These are phyloP conservation scores for Cetradonia linearis DNA, from an alignment of 495 filamentous ascomycete genomes.

Conservation along the genomic window DNA sequence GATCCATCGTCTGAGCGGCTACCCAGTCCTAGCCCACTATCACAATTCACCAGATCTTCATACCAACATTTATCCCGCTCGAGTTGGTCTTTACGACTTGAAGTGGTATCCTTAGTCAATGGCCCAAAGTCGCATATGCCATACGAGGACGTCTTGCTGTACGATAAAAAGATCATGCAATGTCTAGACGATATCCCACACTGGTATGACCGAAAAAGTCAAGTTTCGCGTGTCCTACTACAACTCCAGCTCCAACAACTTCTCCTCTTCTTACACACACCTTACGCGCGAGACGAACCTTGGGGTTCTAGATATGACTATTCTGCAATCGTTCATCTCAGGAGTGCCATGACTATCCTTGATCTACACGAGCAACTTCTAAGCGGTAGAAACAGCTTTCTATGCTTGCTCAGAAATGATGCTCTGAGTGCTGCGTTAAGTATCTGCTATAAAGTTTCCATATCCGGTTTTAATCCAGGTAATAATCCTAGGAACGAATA, in stretches of 20 bases:
- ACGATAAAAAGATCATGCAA: slow-evolving; percentile 26
- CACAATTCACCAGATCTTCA: slow-evolving; percentile 34
- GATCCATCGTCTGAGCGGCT: slow-evolving; percentile 29
- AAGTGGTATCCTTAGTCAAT: slow-evolving; percentile 29
- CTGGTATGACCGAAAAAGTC: slow-evolving; percentile 14
- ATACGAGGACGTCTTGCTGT: slow-evolving; percentile 26
- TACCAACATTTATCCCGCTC: slow-evolving; percentile 29
- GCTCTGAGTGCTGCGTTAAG: slow-evolving; percentile 13
- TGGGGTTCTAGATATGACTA: slow-evolving; percentile 13
- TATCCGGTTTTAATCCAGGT: slow-evolving; percentile 7
- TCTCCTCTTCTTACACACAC: slow-evolving; percentile 28
- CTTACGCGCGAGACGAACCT: slow-evolving; percentile 14
- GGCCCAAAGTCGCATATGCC: slow-evolving; percentile 22
- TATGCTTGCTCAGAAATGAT: slow-evolving; percentile 14
- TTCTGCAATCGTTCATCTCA: slow-evolving; percentile 13
- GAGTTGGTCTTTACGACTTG: slow-evolving; percentile 25
- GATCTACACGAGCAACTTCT: slow-evolving; percentile 19
- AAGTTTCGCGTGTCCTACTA: slow-evolving; percentile 22
- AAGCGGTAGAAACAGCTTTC: slow-evolving; percentile 5
- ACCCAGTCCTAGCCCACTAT: slow-evolving; percentile 28
- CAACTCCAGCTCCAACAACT: slow-evolving; percentile 29
- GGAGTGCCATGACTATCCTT: slow-evolving; percentile 12
- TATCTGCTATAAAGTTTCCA: slow-evolving; percentile 14
- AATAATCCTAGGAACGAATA: not conserved
- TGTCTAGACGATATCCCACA: slow-evolving; percentile 26